Evolutionary conservation across 306 rosid genomes (phyloP), one percentile per base, ranked within the genome.

Genomic region (Vigna mungo): DNA sequence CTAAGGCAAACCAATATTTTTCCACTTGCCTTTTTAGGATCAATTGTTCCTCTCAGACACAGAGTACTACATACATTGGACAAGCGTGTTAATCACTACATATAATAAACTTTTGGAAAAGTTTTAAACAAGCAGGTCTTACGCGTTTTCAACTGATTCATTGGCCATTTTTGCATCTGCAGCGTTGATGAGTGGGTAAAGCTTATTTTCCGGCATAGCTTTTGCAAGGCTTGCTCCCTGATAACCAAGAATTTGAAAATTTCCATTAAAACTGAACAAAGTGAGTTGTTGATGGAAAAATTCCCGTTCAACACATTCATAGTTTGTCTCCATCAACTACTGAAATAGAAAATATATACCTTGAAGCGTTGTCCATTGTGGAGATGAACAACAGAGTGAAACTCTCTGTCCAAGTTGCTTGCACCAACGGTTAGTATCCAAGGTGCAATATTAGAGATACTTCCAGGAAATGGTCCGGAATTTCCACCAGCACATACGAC

Each of bases 381-480:
- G n/a, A 93, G 92, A 69, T 81, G 61, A 54, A 90, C 87, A 70
- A 12, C 3, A 67, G 88, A 4, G 41, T 75, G 56, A 62, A 90
- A 85, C 59, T 80, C 77, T 54, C 94, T 79, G 21, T 93, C 97
- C 81, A 89, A 25, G 46, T 94, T 87, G 70, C 96, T 93, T 1
- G 96, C 97, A 27, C 72, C 96, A 14, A 93, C 90, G 1, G 97
- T 93, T 1, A 93, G 21, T 18, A 90, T 74, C 97, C 97, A 93
- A 21, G 97, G 97, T 2, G 94, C 78, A 75, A 78, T 17, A 63
- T 93, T 93, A 1, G 89, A 0, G 34, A 83, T 89, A 55, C 85
- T 71, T 41, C 59, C 77, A 2, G 75, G 58, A 0, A 0, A 2
- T 25, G 91, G 97, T 17, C 97, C 97, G 32, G 80, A 71, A 76